A percentile compares a stretch with the other conserved stretches of the same genome.
These are phyloP conservation scores for Pisolithus tinctorius DNA, from an alignment of 768 basidiomycete genomes.

Conservation along the genomic window DNA sequence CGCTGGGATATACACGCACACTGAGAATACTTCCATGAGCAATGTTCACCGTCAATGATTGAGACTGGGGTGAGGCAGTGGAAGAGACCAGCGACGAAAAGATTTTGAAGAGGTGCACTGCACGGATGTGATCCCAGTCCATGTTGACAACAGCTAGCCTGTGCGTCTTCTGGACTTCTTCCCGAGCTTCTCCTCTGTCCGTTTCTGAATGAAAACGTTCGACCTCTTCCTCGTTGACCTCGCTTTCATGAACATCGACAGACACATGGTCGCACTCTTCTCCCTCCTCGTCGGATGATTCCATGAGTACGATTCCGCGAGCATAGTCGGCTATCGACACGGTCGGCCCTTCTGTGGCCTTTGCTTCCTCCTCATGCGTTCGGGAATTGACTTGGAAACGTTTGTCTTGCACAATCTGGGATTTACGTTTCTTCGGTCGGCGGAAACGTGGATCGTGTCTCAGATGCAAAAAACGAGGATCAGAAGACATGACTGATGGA, in stretches of 20 bases:
- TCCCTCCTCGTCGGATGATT: slow-evolving; percentile 80
- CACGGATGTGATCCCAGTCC: slow-evolving; percentile 96
- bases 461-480: slow-evolving; percentile 83
- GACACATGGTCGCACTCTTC: slow-evolving; percentile 13
- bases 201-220: slow-evolving; percentile 39
- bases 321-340: slow-evolving; percentile 66
- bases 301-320: slow-evolving; percentile 80
- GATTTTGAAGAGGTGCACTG: slow-evolving; percentile 85
- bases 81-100: slow-evolving; percentile 80
- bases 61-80: slow-evolving; percentile 36
- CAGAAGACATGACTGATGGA: slow-evolving; percentile 30
- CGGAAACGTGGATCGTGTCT: slow-evolving; percentile 92
- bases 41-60: slow-evolving; percentile 1
- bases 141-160: slow-evolving; percentile 90
- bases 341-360: slow-evolving; percentile 10
- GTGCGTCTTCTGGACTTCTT: slow-evolving; percentile 43
- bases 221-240: slow-evolving; percentile 24
- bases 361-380: slow-evolving; percentile 24
- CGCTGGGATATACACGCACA: slow-evolving; percentile 11
- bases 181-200: slow-evolving; percentile 29
- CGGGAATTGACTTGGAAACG: slow-evolving; percentile 78
- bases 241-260: slow-evolving; percentile 16
- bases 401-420: slow-evolving; percentile 85
- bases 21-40: slow-evolving; percentile 11
- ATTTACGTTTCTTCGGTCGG: slow-evolving; percentile 66